These are phyloP conservation scores for Fusarium siculi DNA, from an alignment of 2,329 filamentous ascomycete species.

Conservation along the genomic window DNA sequence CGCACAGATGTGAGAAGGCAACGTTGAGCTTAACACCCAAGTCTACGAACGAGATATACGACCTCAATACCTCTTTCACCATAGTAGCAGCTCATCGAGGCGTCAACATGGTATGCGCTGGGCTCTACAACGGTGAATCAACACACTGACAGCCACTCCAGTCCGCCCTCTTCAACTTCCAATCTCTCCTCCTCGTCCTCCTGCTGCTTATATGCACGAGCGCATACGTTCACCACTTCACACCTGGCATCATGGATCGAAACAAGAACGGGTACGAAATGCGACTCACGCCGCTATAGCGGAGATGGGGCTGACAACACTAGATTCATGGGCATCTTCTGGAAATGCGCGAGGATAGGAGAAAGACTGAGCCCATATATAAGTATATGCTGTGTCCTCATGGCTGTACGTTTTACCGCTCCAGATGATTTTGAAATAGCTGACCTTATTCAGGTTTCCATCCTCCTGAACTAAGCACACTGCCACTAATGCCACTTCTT, in stretches of 20 bases:
- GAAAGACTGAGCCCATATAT: constrained; percentile 96
- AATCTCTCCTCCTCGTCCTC: constrained; percentile 93
- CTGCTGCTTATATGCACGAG: constrained; percentile 96
- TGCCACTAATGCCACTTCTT: constrained; percentile 16
- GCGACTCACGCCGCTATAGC: neutral
- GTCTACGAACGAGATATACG: neutral
- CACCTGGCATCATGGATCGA: constrained; percentile 88
- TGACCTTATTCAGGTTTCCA: constrained; percentile 46
- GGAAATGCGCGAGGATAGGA: constrained; percentile 94
- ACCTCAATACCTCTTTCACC: neutral
- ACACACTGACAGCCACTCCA: constrained; percentile 51
- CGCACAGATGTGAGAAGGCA: constrained; percentile 30
- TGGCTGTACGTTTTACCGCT: constrained; percentile 75
- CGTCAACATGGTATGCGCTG: constrained; percentile 44
- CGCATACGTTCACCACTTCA: constrained; percentile 90
- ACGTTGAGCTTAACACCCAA: constrained; percentile 5
- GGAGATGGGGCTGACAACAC: constrained; percentile 21
- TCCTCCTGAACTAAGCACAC: constrained; percentile 51
- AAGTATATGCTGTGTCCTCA: constrained; percentile 89
- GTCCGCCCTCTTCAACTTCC: constrained; percentile 99
- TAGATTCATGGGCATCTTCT: constrained; percentile 86
- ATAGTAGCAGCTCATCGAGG: neutral
- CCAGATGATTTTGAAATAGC: neutral
- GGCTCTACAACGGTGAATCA: neutral
- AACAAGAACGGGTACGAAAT: constrained; percentile 85